A percentile compares a stretch with the other conserved stretches of the same genome.
These are phyloP conservation scores for Aspergillus sp. DNA, from an alignment of 2,329 filamentous ascomycete species.

Conservation along the genomic window DNA sequence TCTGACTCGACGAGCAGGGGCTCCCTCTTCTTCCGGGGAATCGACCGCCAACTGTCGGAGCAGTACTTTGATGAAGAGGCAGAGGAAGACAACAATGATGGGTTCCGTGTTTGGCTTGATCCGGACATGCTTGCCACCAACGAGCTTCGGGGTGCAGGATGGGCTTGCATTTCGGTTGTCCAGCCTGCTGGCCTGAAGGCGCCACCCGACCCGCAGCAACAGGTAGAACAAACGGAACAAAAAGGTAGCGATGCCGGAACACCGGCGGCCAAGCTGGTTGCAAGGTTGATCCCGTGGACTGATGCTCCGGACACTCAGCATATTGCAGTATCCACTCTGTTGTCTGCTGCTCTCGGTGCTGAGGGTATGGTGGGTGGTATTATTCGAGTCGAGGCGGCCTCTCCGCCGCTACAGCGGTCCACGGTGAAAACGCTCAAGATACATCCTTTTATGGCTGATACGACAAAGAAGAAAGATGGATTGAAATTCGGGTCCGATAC, in stretches of 20 bases:
- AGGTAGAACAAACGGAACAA: constrained; percentile 67
- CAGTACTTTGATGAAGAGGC: constrained; percentile 78
- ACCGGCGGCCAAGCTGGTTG: constrained; percentile 69
- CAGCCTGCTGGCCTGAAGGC: constrained; percentile 76
- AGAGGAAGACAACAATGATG: constrained; percentile 55
- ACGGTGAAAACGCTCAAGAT: constrained; percentile 71
- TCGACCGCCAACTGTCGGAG: constrained; percentile 69
- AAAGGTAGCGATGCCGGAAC: constrained; percentile 58
- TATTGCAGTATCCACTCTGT: constrained; percentile 72
- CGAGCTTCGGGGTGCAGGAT: constrained; percentile 73
- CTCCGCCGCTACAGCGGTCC: constrained; percentile 67
- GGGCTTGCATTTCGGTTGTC: constrained; percentile 81
- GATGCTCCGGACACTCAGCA: constrained; percentile 82
- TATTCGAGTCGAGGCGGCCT: constrained; percentile 81
- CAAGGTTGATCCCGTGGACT: constrained; percentile 75
- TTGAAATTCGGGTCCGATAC: constrained; percentile 88
- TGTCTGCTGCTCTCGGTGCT: constrained; percentile 74
- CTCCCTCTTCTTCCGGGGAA: constrained; percentile 72
- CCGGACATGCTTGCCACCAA: constrained; percentile 71
- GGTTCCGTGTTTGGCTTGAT: constrained; percentile 81
- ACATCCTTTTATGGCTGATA: constrained; percentile 70
- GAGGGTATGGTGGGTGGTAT: constrained; percentile 79
- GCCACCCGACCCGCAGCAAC: constrained; percentile 67
- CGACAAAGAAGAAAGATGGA: constrained; percentile 61
- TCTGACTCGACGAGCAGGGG: constrained; percentile 62